These are phyloP conservation scores for Lanzia echinophila DNA, from an alignment of 2,329 filamentous ascomycete species.

Conservation along the genomic window DNA sequence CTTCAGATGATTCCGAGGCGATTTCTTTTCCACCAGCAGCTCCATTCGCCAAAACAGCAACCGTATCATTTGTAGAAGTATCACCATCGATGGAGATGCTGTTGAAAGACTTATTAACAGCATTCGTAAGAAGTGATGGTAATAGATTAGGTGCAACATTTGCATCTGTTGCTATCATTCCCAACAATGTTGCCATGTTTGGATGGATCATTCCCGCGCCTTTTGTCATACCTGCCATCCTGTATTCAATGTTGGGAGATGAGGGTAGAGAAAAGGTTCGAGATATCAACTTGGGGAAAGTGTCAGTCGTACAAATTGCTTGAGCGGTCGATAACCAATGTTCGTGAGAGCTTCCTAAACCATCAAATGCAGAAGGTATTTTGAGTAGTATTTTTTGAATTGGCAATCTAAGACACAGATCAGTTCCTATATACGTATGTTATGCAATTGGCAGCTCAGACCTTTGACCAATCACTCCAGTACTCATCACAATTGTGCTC, in stretches of 20 bases:
- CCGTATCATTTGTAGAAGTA: constrained; percentile 94
- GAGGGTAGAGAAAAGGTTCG: constrained; percentile 77
- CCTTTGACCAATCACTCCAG: constrained; percentile 93
- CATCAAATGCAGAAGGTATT: constrained; percentile 68
- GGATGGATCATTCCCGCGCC: constrained; percentile 97
- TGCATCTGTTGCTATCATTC: constrained; percentile 83
- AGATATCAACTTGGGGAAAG: constrained; percentile 89
- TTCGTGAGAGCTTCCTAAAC: constrained; percentile 66
- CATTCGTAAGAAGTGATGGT: constrained; percentile 61
- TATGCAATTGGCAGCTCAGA: constrained; percentile 27
- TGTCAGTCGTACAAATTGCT: constrained; percentile 95
- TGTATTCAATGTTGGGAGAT: constrained; percentile 65
- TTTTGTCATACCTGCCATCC: constrained; percentile 89
- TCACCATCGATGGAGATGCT: constrained; percentile 95
- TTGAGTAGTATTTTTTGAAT: constrained; percentile 83
- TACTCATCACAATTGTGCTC: constrained; percentile 93
- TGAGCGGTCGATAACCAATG: constrained; percentile 80
- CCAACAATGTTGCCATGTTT: constrained; percentile 93
- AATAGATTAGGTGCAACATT: constrained; percentile 66
- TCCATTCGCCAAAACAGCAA: constrained; percentile 91
- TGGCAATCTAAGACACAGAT: constrained; percentile 53
- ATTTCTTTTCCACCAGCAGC: constrained; percentile 70
- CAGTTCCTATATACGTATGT: neutral
- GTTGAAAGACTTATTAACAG: constrained; percentile 86
- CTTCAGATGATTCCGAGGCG: constrained; percentile 44